Percentiles rank a stretch among this genome's conserved stretches.
Conservation (phyloP, 768 basidiomycete genomes). For the Boletus rubescentipes region DNA sequence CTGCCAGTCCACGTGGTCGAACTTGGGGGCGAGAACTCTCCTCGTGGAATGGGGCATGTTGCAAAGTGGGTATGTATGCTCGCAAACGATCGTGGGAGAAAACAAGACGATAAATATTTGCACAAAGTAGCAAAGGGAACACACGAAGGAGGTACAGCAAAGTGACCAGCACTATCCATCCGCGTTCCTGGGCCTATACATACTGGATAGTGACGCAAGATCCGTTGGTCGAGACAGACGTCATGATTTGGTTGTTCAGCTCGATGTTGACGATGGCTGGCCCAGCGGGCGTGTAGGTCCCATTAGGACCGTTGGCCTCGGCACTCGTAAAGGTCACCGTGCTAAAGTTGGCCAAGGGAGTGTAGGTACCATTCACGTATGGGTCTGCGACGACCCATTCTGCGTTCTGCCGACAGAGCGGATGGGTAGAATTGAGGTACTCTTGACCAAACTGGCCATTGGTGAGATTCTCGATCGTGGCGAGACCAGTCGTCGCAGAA, state of each 20-base stretch:
- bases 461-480: constrained; percentile 1
- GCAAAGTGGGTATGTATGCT: no score
- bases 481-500: not conserved
- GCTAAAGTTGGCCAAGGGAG: constrained; percentile 8
- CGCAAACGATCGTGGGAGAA: no score
- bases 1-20: no score
- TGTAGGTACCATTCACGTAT: accelerated
- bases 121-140: no score
- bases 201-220: not conserved
- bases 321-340: constrained; percentile 4
- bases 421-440: not conserved
- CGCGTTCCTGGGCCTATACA: not conserved
- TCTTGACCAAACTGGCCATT: not conserved
- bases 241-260: constrained; percentile 10
- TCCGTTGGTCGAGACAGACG: not conserved
- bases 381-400: constrained; percentile 17
- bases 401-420: constrained; percentile 4
- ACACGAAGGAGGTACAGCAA: no score
- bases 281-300: not conserved
- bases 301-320: not conserved
- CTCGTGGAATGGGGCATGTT: no score
- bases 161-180: no score
- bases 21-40: no score
- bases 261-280: constrained; percentile 3
- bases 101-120: no score